Conservation (phyloP, 495 filamentous ascomycete species). For the Hypoxylon rickii region DNA sequence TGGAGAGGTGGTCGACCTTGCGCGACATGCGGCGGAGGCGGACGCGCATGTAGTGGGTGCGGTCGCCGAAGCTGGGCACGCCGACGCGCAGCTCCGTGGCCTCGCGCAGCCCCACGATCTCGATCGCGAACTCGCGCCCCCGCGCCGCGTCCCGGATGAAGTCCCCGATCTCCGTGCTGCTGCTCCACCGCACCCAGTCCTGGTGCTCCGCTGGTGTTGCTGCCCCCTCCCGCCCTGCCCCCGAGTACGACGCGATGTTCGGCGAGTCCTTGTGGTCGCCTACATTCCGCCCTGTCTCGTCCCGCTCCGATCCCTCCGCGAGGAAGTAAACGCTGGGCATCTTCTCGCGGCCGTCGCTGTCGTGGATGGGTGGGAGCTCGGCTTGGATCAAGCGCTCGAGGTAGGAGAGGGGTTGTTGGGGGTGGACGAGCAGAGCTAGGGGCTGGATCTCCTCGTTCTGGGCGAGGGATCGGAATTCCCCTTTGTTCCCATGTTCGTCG, state of each 20-base stretch:
- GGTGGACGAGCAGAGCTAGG: slow-evolving; percentile 85
- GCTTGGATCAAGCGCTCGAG: slow-evolving; percentile 89
- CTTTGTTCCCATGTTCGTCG: slow-evolving; percentile 51
- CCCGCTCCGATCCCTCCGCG: slow-evolving; percentile 72
- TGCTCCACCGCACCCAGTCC: slow-evolving; percentile 87
- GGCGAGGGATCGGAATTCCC: slow-evolving; percentile 44
- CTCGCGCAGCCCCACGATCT: slow-evolving; percentile 73
- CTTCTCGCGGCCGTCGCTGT: slow-evolving; percentile 62
- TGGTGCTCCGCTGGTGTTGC: slow-evolving; percentile 39
- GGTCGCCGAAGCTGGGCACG: slow-evolving; percentile 85
- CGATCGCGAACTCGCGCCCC: slow-evolving; percentile 80
- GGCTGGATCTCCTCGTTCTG: slow-evolving; percentile 72
- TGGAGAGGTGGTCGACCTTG: slow-evolving; percentile 67
- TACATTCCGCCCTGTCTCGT: slow-evolving; percentile 49
- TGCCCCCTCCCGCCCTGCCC: slow-evolving; percentile 57
- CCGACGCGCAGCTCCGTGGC: slow-evolving; percentile 75
- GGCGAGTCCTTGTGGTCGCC: slow-evolving; percentile 29
- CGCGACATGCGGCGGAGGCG: slow-evolving; percentile 71
- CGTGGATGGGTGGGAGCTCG: slow-evolving; percentile 74
- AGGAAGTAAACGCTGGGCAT: slow-evolving; percentile 78
- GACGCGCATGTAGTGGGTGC: slow-evolving; percentile 83
- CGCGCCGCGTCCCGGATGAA: slow-evolving; percentile 92
- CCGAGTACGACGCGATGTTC: slow-evolving; percentile 63
- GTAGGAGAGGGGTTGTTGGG: slow-evolving; percentile 91
- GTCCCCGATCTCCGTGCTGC: slow-evolving; percentile 88